phyloP scores from a whole-genome alignment of 495 filamentous ascomycete species.

The Glonium stellatum region DNA sequence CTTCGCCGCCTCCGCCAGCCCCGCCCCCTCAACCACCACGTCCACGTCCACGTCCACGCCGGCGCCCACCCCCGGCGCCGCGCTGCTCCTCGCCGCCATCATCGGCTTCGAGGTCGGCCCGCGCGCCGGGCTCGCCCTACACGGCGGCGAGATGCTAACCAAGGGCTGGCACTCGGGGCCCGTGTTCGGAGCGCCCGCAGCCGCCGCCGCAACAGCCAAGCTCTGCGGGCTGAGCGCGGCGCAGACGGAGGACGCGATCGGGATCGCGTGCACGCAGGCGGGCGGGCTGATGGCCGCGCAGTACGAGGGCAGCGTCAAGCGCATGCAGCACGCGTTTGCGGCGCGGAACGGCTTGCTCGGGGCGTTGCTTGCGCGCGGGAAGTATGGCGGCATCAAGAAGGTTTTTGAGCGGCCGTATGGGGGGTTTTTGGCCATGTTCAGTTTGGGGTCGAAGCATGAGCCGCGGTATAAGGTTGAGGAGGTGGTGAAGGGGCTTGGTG shows the following conservation, averaged over 20 bases:
- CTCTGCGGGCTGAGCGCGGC: slow-evolving; percentile 31
- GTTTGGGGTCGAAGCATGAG: slow-evolving; percentile 31
- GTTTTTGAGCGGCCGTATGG: slow-evolving; percentile 42
- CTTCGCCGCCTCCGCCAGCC: no score
- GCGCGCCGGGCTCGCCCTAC: slow-evolving; percentile 38
- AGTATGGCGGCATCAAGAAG: slow-evolving; percentile 43
- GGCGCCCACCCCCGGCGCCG: slow-evolving; percentile 10
- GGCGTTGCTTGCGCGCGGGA: slow-evolving; percentile 35
- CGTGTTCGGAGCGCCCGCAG: slow-evolving; percentile 40
- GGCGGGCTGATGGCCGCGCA: slow-evolving; percentile 43
- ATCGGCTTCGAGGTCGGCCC: slow-evolving; percentile 40
- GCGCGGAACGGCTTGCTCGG: slow-evolving; percentile 42
- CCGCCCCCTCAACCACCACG: no score
- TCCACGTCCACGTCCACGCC: no score
- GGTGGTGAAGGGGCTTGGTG: slow-evolving; percentile 36
- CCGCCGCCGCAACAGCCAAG: slow-evolving; percentile 39
- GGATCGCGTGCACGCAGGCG: slow-evolving; percentile 19
- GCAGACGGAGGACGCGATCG: slow-evolving; percentile 30
- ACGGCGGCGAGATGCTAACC: slow-evolving; percentile 37
- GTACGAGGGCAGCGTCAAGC: slow-evolving; percentile 40
- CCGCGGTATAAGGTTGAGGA: slow-evolving; percentile 32
- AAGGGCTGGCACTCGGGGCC: slow-evolving; percentile 44
- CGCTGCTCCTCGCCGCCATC: slow-evolving; percentile 37
- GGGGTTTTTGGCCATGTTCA: slow-evolving; percentile 40
- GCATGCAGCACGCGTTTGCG: slow-evolving; percentile 45